Evolutionary conservation across 2,329 filamentous ascomycete species (phyloP).

Genomic region (Arthroderma sp.): DNA sequence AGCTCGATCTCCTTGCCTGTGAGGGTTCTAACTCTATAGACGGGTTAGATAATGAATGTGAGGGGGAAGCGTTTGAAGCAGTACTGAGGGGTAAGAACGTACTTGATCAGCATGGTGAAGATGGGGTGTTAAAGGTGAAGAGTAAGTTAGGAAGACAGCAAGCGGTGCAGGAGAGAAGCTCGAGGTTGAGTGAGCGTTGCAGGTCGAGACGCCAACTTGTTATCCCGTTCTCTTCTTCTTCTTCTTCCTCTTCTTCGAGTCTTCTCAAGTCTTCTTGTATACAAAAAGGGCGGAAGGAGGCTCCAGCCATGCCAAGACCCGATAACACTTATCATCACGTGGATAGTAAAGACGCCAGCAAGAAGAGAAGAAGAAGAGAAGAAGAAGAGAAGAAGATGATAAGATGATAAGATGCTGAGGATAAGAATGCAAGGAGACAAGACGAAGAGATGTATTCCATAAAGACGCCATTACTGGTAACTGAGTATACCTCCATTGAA

Average conservation of each 20-base stretch:
- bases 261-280: not conserved
- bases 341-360: not conserved
- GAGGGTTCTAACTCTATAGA: constrained; percentile 75
- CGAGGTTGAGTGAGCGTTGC: not conserved
- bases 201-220: not conserved
- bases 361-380: not conserved
- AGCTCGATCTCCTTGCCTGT: constrained; percentile 99
- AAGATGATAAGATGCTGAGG: too few species aligned
- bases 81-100: constrained; percentile 16
- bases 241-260: not conserved
- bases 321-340: constrained; percentile 3
- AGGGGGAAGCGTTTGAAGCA: not conserved
- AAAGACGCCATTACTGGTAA: too few species aligned
- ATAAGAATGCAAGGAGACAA: too few species aligned
- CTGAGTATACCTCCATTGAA: too few species aligned
- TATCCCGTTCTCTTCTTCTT: not conserved
- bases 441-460: too few species aligned
- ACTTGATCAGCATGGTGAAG: constrained; percentile 43
- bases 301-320: not conserved
- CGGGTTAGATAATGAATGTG: constrained; percentile 2
- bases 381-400: not conserved
- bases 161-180: not conserved
- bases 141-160: not conserved
- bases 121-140: not conserved
- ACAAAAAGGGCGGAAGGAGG: not conserved